phyloP scores from a whole-genome alignment of 495 filamentous ascomycete genomes.

The Lichina pygmaea region DNA sequence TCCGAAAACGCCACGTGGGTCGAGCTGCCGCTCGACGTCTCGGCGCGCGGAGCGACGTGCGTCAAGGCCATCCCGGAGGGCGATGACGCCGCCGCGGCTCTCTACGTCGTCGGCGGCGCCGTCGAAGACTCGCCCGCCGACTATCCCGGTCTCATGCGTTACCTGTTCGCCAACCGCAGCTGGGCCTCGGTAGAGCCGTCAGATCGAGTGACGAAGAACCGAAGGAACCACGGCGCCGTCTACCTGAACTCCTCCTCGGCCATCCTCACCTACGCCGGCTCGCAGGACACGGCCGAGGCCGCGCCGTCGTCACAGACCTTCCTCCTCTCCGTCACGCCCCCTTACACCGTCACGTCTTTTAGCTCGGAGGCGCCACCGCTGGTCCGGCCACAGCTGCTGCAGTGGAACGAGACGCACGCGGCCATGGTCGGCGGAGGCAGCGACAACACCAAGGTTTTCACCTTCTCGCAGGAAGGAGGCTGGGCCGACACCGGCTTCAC shows the following conservation, averaged over 20 bases:
- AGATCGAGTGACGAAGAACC: conserved; percentile 31
- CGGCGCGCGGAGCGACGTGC: conserved; percentile 51
- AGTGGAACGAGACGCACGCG: conserved; percentile 46
- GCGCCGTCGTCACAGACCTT: conserved; percentile 47
- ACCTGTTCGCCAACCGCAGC: conserved; percentile 40
- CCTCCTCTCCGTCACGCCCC: conserved; percentile 30
- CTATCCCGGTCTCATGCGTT: conserved; percentile 66
- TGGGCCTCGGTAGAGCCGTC: conserved; percentile 43
- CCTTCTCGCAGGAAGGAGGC: conserved; percentile 24
- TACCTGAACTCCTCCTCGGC: conserved; percentile 43
- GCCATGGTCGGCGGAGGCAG: conserved; percentile 50
- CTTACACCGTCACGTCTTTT: conserved; percentile 27
- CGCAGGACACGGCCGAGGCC: conserved; percentile 22
- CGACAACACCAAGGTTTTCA: conserved; percentile 37
- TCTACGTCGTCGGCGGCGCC: conserved; percentile 68
- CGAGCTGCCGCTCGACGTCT: conserved; percentile 28
- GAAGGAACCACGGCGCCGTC: conserved; percentile 43
- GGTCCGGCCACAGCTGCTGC: conserved; percentile 40
- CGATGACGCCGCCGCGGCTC: conserved; percentile 24
- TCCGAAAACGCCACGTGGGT: conserved; percentile 44
- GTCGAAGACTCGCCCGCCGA: conserved; percentile 19
- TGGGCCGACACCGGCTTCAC: conserved; percentile 39
- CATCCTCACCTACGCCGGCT: conserved; percentile 64
- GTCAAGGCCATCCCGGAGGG: conserved; percentile 32
- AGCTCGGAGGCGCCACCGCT: conserved; percentile 29